Base-by-base conservation (phyloP, 2,329 filamentous ascomycete species). In the Xenosphaeropsis pyriputrescens region DNA sequence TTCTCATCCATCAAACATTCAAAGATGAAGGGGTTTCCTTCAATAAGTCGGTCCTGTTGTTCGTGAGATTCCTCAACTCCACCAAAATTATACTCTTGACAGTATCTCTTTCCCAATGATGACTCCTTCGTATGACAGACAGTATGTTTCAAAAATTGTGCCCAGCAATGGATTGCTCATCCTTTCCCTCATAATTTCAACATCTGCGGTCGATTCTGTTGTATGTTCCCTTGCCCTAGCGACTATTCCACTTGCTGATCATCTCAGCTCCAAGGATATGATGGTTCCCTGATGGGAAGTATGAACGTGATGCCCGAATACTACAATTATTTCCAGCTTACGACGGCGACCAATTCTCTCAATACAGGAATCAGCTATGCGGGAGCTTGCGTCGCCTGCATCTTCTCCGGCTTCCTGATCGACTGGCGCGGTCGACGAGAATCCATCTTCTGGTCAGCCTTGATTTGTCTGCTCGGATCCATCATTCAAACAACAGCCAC, bases 361-460 rank as follows among this genome's bases (percentile, higher is more conserved):
- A 57, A 57, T 43, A 51, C 51, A 6, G 43, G 38, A 4, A 43
- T 41, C 15, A 35, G 40, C 16, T 45, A 41, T 18, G 41, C 39
- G 4, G 41, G 41, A 35, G 38, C 37, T 34, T 81, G 74, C 64
- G 94, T 95, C 47, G 81, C 75, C n/a, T 77, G 74, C 65, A 89
- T 93, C 45, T 78, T 74, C 1, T 33, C 38, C 2, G 63, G 38
- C 11, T 36, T 35, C 16, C 22, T 39, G n/a, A 34, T 35, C 14
- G 38, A 39, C 26, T 39, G 38, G 38, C 38, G 38, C 6, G 38
- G 38, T 13, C 32, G 38, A n/a, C 26, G 34, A 18, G 38, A 39
- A 15, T 18, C 34, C n/a, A 39, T 39, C 12, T 39, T 39, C 17
- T 39, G 38, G 38, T 39, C 38, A 7, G 35, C 33, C 22, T 5